Percentiles rank a stretch among this genome's conserved stretches.
phyloP scores from a whole-genome alignment of 768 basidiomycete species.

The Suillus americanus region DNA sequence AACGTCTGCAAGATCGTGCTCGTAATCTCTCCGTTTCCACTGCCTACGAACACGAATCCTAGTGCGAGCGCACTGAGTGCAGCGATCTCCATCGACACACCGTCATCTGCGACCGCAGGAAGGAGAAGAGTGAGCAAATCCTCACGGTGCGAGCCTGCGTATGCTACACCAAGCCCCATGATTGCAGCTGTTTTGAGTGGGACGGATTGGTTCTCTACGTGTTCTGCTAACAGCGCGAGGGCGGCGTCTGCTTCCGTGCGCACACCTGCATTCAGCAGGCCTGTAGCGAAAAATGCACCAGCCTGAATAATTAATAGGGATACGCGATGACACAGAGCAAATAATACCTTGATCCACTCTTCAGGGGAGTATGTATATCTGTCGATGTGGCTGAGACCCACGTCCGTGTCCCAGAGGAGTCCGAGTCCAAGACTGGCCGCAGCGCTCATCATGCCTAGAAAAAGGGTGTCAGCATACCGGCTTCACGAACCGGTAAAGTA shows the following conservation, averaged over 20 bases:
- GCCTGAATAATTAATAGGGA: constrained; percentile 44
- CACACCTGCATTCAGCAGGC: constrained; percentile 86
- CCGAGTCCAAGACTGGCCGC: constrained; percentile 92
- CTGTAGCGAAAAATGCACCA: constrained; percentile 92
- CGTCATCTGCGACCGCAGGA: constrained; percentile 80
- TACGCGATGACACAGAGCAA: not conserved
- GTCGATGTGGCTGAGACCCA: constrained; percentile 92
- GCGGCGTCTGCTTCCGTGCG: constrained; percentile 93
- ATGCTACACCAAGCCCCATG: constrained; percentile 91
- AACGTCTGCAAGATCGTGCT: constrained; percentile 86
- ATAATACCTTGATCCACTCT: constrained; percentile 84
- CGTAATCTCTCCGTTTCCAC: constrained; percentile 91
- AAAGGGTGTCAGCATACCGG: not conserved
- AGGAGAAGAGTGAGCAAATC: constrained; percentile 79
- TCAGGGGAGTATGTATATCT: constrained; percentile 97
- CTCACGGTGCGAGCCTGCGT: constrained; percentile 89
- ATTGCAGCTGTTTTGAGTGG: constrained; percentile 86
- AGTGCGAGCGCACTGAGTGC: constrained; percentile 84
- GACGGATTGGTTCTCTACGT: constrained; percentile 84
- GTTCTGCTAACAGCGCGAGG: constrained; percentile 85
- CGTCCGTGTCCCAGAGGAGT: constrained; percentile 94
- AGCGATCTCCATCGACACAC: constrained; percentile 84
- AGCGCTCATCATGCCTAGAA: constrained; percentile 90
- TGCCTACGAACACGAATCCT: constrained; percentile 95
- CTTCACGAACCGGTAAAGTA: constrained; percentile 1